phyloP scores from a whole-genome alignment of 148 eudicot genomes.

The Camellia granthamiana region DNA sequence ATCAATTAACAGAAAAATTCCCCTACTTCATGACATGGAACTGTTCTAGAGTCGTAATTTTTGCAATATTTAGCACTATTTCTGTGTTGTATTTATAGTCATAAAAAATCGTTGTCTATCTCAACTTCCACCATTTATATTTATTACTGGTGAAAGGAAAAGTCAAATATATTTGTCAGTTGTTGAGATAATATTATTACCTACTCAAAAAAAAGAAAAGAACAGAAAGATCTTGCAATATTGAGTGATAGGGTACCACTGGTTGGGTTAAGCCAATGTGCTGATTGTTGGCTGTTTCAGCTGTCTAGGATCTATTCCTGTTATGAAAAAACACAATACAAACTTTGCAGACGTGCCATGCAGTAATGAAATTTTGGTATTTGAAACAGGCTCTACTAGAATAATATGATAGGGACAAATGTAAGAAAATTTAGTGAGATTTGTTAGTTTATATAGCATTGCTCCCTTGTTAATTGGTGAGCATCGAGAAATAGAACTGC shows the following conservation, averaged over 20 bases:
- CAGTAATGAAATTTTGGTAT: no score
- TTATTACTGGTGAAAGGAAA: neutral
- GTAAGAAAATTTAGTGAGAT: no score
- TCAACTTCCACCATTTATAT: neutral
- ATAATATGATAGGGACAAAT: no score
- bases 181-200: conserved; percentile 4
- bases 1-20: neutral
- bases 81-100: neutral
- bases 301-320: neutral
- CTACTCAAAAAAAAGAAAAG: neutral
- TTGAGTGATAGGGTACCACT: neutral
- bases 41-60: neutral
- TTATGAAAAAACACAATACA: no score
- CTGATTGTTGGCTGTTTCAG: neutral
- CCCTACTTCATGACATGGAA: neutral
- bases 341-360: no score
- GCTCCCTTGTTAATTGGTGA: no score
- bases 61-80: neutral
- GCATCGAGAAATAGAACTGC: neutral
- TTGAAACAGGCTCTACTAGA: no score
- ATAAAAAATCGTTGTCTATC: neutral
- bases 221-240: neutral
- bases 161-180: neutral
- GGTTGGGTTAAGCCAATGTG: neutral
- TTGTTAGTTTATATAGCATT: no score